Base-by-base conservation (phyloP, 2,329 filamentous ascomycete species). In the Alternaria novae-zelandiae region DNA sequence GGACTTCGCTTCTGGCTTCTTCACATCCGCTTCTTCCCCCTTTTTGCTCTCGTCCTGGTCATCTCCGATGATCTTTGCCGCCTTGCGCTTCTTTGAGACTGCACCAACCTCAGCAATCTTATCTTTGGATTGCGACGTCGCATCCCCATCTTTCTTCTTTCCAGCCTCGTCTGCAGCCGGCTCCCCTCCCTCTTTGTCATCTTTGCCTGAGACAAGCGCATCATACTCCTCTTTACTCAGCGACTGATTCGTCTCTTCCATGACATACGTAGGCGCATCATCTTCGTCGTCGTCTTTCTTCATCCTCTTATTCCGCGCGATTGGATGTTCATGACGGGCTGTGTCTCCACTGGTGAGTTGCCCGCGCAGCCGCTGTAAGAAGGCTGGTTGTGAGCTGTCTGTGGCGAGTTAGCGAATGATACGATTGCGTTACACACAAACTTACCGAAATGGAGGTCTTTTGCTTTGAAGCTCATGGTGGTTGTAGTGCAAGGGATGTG, bases 221-320 rank as follows among this genome's bases (percentile, higher is more conserved):
- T 84, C 82, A 59, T 84, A 83, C 50, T 86, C 83, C n/a, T 81
- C 81, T 71, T 81, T 86, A 65, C 71, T 88, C 69, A 81, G 79
- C 50, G 90, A 86, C 28, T 90, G 85, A 58, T 92, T 90, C 54
- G 88, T 91, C 5, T 86, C 84, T 75, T 93, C 91, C 69, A 95
- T 87, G 5, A 96, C 88, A 55, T 93, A 88, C 0, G 93, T 85
- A 0, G 92, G 92, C 54, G 85, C 90, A 77, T 95, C 92, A 70
- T 95, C 92, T 12, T 90, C 91, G 64, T 93, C 89, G 61, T 93
- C 89, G 69, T 90, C 63, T 83, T 87, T 15, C 66, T 78, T 72
- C 72, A 86, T 59, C 23, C 76, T 71, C 70, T 80, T 83, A 50
- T 83, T 83, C 54, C 83, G 79, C 11, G 82, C 79, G 21, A 83